Evolutionary conservation across 164 flowering plant species (phyloP).

Genomic region (Chimonanthus salicifolius): DNA sequence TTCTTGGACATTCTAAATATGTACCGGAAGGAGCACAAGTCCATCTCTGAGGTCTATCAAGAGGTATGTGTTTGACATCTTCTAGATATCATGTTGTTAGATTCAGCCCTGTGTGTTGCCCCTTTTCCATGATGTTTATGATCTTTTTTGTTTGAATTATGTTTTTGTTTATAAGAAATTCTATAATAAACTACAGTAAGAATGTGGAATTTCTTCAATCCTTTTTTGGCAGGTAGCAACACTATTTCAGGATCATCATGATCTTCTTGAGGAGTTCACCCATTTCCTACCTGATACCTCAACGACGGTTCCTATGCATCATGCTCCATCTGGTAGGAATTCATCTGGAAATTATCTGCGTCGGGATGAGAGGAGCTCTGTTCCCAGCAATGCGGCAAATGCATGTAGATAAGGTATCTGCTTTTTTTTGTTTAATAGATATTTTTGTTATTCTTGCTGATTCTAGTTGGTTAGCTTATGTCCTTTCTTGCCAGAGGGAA

Average conservation of each 20-base stretch:
- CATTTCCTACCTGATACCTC: slow-evolving; percentile 63
- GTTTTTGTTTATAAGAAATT: too few relatives aligned
- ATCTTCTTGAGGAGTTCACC: slow-evolving; percentile 59
- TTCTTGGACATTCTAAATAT: slow-evolving; percentile 80
- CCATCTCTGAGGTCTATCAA: slow-evolving; percentile 64
- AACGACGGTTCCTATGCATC: slow-evolving; percentile 29
- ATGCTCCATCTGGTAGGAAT: slow-evolving; percentile 36
- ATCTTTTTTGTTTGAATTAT: too few relatives aligned
- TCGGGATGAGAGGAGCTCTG: slow-evolving; percentile 45
- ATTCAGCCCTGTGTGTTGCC: neutral
- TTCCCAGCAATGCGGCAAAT: slow-evolving; percentile 40
- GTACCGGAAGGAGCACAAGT: slow-evolving; percentile 76
- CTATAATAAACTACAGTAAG: neutral
- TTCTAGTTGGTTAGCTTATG: neutral
- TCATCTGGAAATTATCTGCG: slow-evolving; percentile 26
- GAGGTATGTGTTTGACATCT: slow-evolving; percentile 39
- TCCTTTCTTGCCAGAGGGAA: slow-evolving; percentile 45
- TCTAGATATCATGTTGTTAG: too few relatives aligned
- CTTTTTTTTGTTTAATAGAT: neutral
- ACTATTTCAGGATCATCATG: slow-evolving; percentile 56
- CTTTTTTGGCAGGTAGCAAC: slow-evolving; percentile 41
- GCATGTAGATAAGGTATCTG: slow-evolving; percentile 46
- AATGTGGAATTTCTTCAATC: neutral
- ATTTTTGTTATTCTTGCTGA: neutral
- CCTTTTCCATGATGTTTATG: neutral